Base-by-base conservation (phyloP, 2,329 filamentous ascomycete genomes). In the Penicillium sp. region DNA sequence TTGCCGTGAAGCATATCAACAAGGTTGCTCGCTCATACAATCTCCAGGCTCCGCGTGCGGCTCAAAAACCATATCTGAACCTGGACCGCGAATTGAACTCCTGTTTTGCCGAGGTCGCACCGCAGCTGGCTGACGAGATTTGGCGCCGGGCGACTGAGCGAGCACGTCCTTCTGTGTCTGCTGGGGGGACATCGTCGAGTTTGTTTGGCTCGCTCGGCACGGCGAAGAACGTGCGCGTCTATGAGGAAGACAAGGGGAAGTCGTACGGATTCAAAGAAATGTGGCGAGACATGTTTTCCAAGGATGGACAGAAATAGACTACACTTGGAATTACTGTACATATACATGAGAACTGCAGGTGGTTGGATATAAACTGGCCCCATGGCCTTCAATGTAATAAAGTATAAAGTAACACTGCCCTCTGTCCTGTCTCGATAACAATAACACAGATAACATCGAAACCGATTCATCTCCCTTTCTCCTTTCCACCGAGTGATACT, bases 31-130 rank as follows among this genome's bases (percentile, higher is more conserved):
- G 93, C 22, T 87, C 87, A 11, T 98, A 98, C 74, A 97, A 97
- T 60, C 79, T 97, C 3, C 91, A 95, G 82, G 91, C 93, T 0
- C 93, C 93, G 0, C 85, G 89, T 44, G 77, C 95, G 1, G 90
- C 91, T 2, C 94, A 93, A 70, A 95, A 95, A 67, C 88, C 91
- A 0, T 97, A 97, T 67, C 89, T 89, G 62, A 84, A 77, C 2
- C 79, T 97, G 6, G 81, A 89, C 36, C 81, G 91, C 40, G 93
- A 98, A 69, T 76, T 97, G 13, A 77, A 77, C 24, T 76, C 80
- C 2, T 96, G 90, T 65, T 97, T 84, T 62, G 86, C 89, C 0
- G 90, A 95, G 50, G 84, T 95, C 1, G 91, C 91, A 6, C 89
- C 89, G 0, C 73, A 77, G 38, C 68, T 97, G 3, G 80, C 89